Percentiles rank a stretch among this genome's conserved stretches.
phyloP scores from a whole-genome alignment of 345 rosid species.

The Syzygium aromaticum region DNA sequence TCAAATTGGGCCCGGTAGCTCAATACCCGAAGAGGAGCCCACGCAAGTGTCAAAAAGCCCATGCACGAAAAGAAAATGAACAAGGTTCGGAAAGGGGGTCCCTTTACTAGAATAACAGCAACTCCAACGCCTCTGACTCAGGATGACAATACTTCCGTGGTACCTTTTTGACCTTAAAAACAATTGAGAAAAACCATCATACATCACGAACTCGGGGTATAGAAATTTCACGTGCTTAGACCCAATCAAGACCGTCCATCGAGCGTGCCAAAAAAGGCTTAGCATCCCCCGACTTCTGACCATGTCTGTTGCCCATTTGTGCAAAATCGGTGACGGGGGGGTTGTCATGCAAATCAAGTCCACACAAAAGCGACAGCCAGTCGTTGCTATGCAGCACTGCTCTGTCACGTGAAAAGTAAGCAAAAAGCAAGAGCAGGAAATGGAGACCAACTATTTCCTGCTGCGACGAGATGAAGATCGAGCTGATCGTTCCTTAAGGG shows the following conservation, averaged over 20 bases:
- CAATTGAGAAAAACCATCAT: not conserved
- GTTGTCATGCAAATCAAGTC: not conserved
- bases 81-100: not conserved
- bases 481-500: not conserved
- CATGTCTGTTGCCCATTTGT: not conserved
- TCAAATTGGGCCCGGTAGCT: not conserved
- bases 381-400: not conserved
- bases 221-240: not conserved
- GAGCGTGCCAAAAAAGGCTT: not conserved
- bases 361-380: not conserved
- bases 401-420: not conserved
- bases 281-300: not conserved
- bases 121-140: not conserved
- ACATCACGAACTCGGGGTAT: not conserved
- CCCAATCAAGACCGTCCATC: not conserved
- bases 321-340: not conserved
- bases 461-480: not conserved
- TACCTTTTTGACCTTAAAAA: not conserved
- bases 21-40: not conserved
- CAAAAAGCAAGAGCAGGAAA: not conserved
- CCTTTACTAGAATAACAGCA: not conserved
- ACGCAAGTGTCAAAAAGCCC: not conserved
- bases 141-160: not conserved
- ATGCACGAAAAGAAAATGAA: not conserved
- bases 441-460: not conserved